Evolutionary conservation across 306 rosid species (phyloP).

Genomic region (Sechiopsis laciniata): DNA sequence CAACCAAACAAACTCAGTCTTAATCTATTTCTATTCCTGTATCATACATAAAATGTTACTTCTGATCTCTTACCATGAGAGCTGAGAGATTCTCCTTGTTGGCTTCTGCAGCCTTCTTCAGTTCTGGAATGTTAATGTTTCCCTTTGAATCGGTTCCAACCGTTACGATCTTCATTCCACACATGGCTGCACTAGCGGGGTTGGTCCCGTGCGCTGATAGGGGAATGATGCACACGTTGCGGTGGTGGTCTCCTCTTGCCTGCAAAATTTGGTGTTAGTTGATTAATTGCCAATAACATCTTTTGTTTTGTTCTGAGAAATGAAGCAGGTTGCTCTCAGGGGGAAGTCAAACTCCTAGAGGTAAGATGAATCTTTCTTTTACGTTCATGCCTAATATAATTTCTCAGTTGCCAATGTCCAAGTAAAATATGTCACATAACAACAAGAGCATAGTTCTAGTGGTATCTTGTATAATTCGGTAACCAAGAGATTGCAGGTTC

Average conservation of each 20-base stretch:
- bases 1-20: constrained; percentile 27
- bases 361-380: no score
- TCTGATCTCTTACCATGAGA: constrained; percentile 53
- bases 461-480: no score
- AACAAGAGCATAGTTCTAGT: no score
- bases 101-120: constrained; percentile 90
- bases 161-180: constrained; percentile 93
- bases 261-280: constrained; percentile 26
- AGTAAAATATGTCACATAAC: no score
- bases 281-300: no score
- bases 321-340: no score
- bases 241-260: constrained; percentile 78
- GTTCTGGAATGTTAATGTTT: constrained; percentile 81
- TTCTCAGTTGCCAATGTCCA: no score
- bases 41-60: not conserved
- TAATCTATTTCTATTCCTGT: not conserved
- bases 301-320: no score
- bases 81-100: constrained; percentile 79
- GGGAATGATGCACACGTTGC: constrained; percentile 93
- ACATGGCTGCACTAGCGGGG: constrained; percentile 99
- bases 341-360: no score
- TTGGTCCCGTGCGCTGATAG: constrained; percentile 98
- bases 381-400: no score
- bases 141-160: constrained; percentile 99
- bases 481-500: no score